phyloP scores from a whole-genome alignment of 352 stramenopile species.

The Globisporangium megalacanthum region DNA sequence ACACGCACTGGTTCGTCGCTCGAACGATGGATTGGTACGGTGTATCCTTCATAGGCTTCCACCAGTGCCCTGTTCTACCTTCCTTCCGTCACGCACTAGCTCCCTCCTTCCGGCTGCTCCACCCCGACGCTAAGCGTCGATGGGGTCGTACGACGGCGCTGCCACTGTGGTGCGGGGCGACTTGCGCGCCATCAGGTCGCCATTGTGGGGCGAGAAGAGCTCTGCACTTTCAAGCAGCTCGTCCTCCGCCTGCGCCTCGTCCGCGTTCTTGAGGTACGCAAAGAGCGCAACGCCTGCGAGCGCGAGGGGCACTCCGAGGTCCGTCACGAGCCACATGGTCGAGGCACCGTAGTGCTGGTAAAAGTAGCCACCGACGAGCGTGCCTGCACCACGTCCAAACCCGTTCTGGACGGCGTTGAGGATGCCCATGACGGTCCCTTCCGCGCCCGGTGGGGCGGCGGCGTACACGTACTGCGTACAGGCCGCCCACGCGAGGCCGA shows the following conservation, averaged over 20 bases:
- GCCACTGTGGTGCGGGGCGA: slow-evolving; percentile 13
- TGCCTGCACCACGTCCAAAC: slow-evolving; percentile 53
- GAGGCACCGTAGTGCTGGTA: slow-evolving; percentile 63
- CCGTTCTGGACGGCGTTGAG: slow-evolving; percentile 76
- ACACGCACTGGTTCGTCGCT: too few species aligned
- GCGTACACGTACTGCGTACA: slow-evolving; percentile 76
- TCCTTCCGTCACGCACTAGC: too few species aligned
- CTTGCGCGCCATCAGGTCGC: slow-evolving; percentile 34
- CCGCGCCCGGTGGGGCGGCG: slow-evolving; percentile 42
- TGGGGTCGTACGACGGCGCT: slow-evolving; percentile 19
- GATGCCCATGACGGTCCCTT: slow-evolving; percentile 75
- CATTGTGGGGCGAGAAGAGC: slow-evolving; percentile 57
- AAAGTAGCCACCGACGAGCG: slow-evolving; percentile 68
- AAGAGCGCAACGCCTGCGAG: slow-evolving; percentile 50
- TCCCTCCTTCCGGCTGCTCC: too few species aligned
- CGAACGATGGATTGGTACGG: too few species aligned
- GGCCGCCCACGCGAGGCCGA: slow-evolving; percentile 65
- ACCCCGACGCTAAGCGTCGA: slow-evolving; percentile 12
- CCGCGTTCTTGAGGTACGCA: slow-evolving; percentile 49
- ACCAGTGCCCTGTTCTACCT: too few species aligned
- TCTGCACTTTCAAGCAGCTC: slow-evolving; percentile 47
- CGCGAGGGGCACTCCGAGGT: slow-evolving; percentile 60
- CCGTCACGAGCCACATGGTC: slow-evolving; percentile 65
- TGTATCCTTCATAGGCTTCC: too few species aligned
- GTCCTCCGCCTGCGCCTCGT: slow-evolving; percentile 21